phyloP scores from a whole-genome alignment of 164 flowering plant species.

The Tetracentron sinense region DNA sequence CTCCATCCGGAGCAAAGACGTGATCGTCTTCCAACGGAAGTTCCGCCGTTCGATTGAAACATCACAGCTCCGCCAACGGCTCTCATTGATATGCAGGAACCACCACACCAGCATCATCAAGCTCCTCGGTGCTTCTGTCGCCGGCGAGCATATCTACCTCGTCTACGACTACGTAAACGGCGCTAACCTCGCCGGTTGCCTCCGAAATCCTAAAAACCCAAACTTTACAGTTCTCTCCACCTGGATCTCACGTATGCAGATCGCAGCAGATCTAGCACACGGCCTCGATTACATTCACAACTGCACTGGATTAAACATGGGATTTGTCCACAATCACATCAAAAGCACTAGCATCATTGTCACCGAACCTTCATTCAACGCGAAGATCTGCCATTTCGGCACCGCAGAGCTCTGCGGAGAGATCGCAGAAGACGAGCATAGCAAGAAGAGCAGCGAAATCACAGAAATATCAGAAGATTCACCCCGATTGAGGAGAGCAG shows the following conservation, averaged over 20 bases:
- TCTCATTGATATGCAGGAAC: slow-evolving; percentile 48
- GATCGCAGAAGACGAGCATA: slow-evolving; percentile 9
- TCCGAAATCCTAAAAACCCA: slow-evolving; percentile 61
- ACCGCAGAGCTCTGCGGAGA: slow-evolving; percentile 75
- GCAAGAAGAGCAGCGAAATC: neutral
- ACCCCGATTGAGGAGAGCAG: slow-evolving; percentile 8
- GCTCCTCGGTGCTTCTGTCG: slow-evolving; percentile 64
- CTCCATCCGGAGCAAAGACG: neutral
- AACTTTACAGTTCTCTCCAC: slow-evolving; percentile 58
- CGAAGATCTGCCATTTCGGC: slow-evolving; percentile 81
- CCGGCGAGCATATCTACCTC: slow-evolving; percentile 60
- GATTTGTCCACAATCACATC: slow-evolving; percentile 66
- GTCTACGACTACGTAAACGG: slow-evolving; percentile 72
- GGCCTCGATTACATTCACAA: slow-evolving; percentile 87
- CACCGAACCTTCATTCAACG: slow-evolving; percentile 52
- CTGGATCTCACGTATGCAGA: slow-evolving; percentile 73
- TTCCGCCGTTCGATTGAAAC: slow-evolving; percentile 39
- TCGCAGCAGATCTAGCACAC: slow-evolving; percentile 77
- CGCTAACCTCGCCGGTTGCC: slow-evolving; percentile 49
- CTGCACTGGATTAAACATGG: slow-evolving; percentile 34
- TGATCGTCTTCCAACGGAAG: slow-evolving; percentile 51
- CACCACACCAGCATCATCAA: slow-evolving; percentile 64
- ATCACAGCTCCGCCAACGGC: slow-evolving; percentile 30
- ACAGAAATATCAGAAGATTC: slow-evolving; percentile 3
- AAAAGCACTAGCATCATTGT: slow-evolving; percentile 60